Conservation (phyloP, 1,284 basidiomycete genomes). For the Xerocomus amazonicus region DNA sequence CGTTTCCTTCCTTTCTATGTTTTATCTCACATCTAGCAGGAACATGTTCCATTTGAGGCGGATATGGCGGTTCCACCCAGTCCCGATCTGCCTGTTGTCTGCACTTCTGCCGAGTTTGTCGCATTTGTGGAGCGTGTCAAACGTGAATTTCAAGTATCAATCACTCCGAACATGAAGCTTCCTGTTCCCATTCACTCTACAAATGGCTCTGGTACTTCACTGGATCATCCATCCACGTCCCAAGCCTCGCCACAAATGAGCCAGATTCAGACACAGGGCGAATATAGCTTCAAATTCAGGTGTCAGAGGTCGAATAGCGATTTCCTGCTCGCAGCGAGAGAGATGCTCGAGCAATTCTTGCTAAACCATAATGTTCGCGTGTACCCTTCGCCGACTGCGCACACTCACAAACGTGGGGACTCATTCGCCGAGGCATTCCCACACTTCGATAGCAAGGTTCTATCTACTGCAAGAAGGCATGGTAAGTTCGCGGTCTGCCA, state of each 20-base stretch:
- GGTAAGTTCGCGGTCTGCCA: constrained; percentile 40
- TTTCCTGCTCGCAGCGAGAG: constrained; percentile 84
- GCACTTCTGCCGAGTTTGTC: constrained; percentile 76
- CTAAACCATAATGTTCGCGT: constrained; percentile 79
- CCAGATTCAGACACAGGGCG: constrained; percentile 51
- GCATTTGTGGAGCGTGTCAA: constrained; percentile 87
- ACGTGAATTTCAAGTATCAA: constrained; percentile 88
- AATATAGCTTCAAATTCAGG: constrained; percentile 92
- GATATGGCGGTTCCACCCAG: constrained; percentile 90
- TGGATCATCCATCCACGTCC: constrained; percentile 27
- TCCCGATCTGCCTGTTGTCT: constrained; percentile 72
- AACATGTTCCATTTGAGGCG: constrained; percentile 96
- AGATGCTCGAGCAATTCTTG: constrained; percentile 92
- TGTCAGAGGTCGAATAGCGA: constrained; percentile 94
- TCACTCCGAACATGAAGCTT: constrained; percentile 71
- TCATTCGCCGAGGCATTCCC: constrained; percentile 95
- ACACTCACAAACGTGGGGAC: constrained; percentile 79
- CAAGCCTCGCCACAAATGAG: constrained; percentile 29
- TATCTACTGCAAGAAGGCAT: constrained; percentile 72
- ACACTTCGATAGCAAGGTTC: constrained; percentile 93
- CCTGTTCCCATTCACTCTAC: constrained; percentile 33
- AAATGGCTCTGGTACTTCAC: constrained; percentile 29
- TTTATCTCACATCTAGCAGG: constrained; percentile 46
- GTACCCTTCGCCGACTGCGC: constrained; percentile 69
- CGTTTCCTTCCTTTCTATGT: not conserved